Conservation (phyloP, 1,139 yeast species). For the Candida neerlandica region DNA sequence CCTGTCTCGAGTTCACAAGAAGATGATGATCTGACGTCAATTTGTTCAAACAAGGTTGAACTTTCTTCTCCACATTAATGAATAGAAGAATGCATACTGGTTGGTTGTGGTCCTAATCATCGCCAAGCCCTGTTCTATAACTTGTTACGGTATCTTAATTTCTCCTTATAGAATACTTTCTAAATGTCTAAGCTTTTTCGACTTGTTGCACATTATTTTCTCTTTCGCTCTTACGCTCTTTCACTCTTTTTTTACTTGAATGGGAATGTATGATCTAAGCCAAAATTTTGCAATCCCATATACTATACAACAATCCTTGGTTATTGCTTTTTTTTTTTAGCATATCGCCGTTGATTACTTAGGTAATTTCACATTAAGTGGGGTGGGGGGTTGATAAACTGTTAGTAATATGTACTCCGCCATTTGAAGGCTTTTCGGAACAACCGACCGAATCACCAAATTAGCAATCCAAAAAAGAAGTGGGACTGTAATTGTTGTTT, state of each 20-base stretch:
- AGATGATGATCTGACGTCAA: too few species aligned
- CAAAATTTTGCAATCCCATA: neutral
- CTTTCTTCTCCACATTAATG: too few species aligned
- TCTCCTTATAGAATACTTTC: neutral
- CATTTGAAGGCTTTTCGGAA: neutral
- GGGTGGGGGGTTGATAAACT: neutral
- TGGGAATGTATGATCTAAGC: constrained; percentile 4
- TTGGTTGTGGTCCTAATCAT: too few species aligned
- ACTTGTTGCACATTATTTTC: neutral
- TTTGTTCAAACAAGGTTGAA: too few species aligned
- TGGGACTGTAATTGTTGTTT: neutral
- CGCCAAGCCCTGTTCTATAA: neutral
- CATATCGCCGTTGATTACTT: neutral
- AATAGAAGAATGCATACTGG: too few species aligned
- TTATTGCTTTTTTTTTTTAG: too few species aligned
- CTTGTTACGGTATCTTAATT: neutral
- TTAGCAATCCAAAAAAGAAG: neutral
- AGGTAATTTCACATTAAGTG: neutral
- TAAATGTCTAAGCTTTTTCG: neutral
- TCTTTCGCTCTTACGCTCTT: neutral
- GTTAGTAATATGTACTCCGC: neutral
- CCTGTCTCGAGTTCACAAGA: too few species aligned
- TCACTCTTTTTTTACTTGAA: neutral
- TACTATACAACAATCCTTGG: neutral
- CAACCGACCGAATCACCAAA: neutral